Evolutionary conservation across 768 basidiomycete species (phyloP).

Genomic region (Clathrus columnatus): DNA sequence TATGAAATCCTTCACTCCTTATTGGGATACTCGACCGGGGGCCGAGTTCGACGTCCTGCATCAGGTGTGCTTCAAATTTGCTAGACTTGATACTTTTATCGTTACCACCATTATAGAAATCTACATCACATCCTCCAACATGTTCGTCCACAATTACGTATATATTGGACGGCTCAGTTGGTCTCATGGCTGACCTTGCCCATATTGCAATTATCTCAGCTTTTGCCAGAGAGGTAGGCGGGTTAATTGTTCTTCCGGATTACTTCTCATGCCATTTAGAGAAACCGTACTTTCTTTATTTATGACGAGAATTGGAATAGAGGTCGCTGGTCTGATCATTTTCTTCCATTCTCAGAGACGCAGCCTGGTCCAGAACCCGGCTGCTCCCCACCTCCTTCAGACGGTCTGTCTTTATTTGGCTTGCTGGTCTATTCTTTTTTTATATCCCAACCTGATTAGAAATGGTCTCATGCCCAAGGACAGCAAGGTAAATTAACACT

Average conservation of each 20-base stretch:
- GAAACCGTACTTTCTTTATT: conserved; percentile 56
- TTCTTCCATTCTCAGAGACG: conserved; percentile 39
- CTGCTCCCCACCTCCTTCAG: conserved; percentile 51
- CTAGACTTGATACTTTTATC: conserved; percentile 22
- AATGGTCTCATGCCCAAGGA: conserved; percentile 63
- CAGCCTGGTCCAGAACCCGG: conserved; percentile 60
- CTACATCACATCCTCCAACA: conserved; percentile 8
- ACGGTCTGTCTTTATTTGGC: conserved; percentile 33
- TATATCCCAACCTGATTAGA: conserved; percentile 30
- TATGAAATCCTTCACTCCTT: conserved; percentile 39
- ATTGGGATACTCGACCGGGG: conserved; percentile 34
- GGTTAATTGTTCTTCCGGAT: not conserved
- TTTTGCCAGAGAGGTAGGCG: conserved; percentile 53
- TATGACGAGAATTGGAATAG: conserved; percentile 69
- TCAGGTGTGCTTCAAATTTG: conserved; percentile 5
- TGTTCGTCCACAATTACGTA: conserved; percentile 66
- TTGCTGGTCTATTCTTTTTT: not conserved
- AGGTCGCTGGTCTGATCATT: conserved; percentile 67
- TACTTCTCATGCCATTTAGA: conserved; percentile 26
- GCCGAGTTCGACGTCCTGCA: conserved; percentile 22
- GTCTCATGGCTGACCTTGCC: conserved; percentile 56
- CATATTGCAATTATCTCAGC: conserved; percentile 60
- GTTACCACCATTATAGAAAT: conserved; percentile 18
- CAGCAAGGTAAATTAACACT: conserved; percentile 41
- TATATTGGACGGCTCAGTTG: conserved; percentile 58